phyloP scores from a whole-genome alignment of 345 rosid species.

The Erysimum cheiranthoides region DNA sequence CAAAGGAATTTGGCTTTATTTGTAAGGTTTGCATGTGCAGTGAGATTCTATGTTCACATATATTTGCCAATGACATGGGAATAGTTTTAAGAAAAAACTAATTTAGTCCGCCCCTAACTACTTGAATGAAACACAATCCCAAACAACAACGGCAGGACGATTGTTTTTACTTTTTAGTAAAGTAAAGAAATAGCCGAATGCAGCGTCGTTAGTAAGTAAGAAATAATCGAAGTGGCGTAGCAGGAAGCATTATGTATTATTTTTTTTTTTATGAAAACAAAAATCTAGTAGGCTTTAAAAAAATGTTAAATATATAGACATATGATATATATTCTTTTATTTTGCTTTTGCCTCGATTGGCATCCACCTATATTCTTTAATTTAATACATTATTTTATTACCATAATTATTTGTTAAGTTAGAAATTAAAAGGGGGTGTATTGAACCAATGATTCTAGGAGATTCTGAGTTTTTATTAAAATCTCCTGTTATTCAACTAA shows the following conservation, averaged over 20 bases:
- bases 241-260: constrained; percentile 12
- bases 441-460: too few species aligned
- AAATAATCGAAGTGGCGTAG: constrained; percentile 27
- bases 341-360: too few species aligned
- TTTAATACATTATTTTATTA: too few species aligned
- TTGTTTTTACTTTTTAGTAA: background rate
- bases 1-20: background rate
- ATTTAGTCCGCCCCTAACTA: background rate
- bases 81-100: background rate
- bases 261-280: too few species aligned
- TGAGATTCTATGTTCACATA: constrained; percentile 19
- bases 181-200: background rate
- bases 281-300: too few species aligned
- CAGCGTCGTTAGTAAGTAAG: constrained; percentile 27
- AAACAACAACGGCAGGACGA: constrained; percentile 18
- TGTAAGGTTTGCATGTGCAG: constrained; percentile 24
- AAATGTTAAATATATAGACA: too few species aligned
- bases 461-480: too few species aligned
- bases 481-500: too few species aligned
- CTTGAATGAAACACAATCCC: background rate
- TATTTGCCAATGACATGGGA: constrained; percentile 12
- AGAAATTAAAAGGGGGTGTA: too few species aligned
- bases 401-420: constrained; percentile 4
- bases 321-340: too few species aligned
- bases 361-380: too few species aligned